Evolutionary conservation across 1,139 yeast genomes (phyloP).

Genomic region (Pichia sorboxylosa): DNA sequence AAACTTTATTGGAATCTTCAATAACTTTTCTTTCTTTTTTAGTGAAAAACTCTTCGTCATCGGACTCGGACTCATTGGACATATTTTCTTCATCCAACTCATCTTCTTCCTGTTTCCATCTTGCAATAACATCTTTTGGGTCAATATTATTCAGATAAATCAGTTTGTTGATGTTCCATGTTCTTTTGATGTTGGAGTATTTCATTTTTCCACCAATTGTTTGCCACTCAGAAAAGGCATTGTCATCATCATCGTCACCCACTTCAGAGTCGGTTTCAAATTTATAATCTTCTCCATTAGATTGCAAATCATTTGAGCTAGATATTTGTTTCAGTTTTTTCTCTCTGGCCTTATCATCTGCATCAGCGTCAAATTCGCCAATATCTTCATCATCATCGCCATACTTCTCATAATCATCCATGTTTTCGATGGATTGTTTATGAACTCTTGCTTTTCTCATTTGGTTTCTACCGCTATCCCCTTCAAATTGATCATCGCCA

Average conservation of each 20-base stretch:
- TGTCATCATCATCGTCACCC: slow-evolving; percentile 21
- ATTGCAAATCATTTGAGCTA: slow-evolving; percentile 27
- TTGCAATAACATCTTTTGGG: slow-evolving; percentile 60
- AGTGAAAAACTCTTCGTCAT: slow-evolving; percentile 58
- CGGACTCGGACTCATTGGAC: slow-evolving; percentile 30
- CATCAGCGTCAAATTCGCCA: slow-evolving; percentile 24
- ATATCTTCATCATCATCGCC: slow-evolving; percentile 28
- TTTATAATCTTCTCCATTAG: slow-evolving; percentile 24
- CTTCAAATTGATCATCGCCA: slow-evolving; percentile 25
- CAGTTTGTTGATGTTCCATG: slow-evolving; percentile 74
- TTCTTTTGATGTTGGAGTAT: slow-evolving; percentile 30
- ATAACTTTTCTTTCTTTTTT: slow-evolving; percentile 29
- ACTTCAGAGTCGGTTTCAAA: slow-evolving; percentile 36
- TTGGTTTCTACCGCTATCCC: slow-evolving; percentile 44
- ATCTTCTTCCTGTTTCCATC: slow-evolving; percentile 54
- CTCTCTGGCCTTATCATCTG: slow-evolving; percentile 21
- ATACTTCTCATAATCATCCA: slow-evolving; percentile 31
- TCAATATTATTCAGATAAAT: slow-evolving; percentile 67
- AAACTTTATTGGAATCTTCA: slow-evolving; percentile 18
- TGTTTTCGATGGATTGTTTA: slow-evolving; percentile 30
- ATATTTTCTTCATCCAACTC: slow-evolving; percentile 22
- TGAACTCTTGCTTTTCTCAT: slow-evolving; percentile 51
- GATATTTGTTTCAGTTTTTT: slow-evolving; percentile 33
- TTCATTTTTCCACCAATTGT: slow-evolving; percentile 28
- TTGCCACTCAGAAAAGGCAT: slow-evolving; percentile 23